These are phyloP conservation scores for Colletotrichum siamense DNA, from an alignment of 2,329 filamentous ascomycete genomes.

Conservation along the genomic window DNA sequence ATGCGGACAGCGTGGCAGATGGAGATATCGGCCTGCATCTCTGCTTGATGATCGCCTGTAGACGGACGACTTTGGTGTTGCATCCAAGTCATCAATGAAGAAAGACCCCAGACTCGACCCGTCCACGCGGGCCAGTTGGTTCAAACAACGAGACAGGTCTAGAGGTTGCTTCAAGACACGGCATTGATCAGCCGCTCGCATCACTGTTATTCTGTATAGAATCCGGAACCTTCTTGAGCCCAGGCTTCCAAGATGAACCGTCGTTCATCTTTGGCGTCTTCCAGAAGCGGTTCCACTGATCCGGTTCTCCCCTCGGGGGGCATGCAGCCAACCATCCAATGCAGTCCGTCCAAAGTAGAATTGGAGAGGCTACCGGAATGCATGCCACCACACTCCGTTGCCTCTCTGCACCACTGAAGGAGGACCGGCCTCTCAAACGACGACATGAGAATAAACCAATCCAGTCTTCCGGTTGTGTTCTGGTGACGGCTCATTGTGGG, in stretches of 20 bases:
- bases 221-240: background rate
- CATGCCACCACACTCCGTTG: conserved; percentile 14
- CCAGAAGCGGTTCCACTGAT: conserved; percentile 8
- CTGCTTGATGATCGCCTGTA: background rate
- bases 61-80: background rate
- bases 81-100: background rate
- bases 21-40: background rate
- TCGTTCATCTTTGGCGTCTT: background rate
- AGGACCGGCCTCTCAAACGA: background rate
- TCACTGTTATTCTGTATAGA: background rate
- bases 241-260: background rate
- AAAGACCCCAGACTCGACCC: background rate
- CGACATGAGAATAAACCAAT: background rate
- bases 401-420: background rate
- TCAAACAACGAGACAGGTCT: background rate
- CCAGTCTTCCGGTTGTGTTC: background rate
- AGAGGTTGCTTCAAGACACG: background rate
- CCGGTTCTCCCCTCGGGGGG: background rate
- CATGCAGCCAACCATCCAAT: conserved; percentile 8
- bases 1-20: conserved; percentile 4
- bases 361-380: background rate
- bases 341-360: background rate
- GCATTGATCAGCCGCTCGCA: background rate
- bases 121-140: background rate
- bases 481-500: background rate